Base-by-base conservation (phyloP, 345 rosid genomes). In the Eucalyptus polybractea region DNA sequence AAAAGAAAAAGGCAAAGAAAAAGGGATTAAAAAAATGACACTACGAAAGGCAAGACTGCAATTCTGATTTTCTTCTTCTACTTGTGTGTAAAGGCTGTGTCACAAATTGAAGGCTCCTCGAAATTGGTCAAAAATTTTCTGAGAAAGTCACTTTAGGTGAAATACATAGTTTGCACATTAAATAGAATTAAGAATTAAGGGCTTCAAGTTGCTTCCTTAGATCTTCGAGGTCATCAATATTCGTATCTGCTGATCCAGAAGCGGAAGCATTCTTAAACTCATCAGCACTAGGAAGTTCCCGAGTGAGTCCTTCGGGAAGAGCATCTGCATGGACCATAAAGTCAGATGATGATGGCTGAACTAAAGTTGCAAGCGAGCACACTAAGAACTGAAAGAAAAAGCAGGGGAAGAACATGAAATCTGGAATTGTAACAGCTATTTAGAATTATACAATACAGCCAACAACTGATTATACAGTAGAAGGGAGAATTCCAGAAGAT, bases 251-350 rank as follows among this genome's bases (percentile, higher is more conserved):
- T 87, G 93, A 67, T 88, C 88, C 96, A 60, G 94, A 88, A 47
- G 91, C 89, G 31, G 93, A 91, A 87, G 42, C 21, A 89, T 93
- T 93, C 81, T 93, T 92, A 89, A 90, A 94, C 89, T 92, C 94
- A 88, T 95, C 99, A 3, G 99, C 97, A 29, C 83, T 93, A 85
- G 99, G 99, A 69, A 97, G 98, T 94, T 98, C 99, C 12, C 87
- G 96, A 15, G 95, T 92, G 72, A 98, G 97, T 91, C 99, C 99
- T 91, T 95, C 97, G 0, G 99, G 99, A 88, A 96, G 96, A 85
- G 93, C 89, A 91, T 91, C 99, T 96, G 94, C 67, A 83, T 4
- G 45, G 45, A 87, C 49, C 25, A 60, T 15, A 50, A 88, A 17
- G 56, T 27, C 33, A 67, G 53, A 86, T 40, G 50, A 51, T 21